These are phyloP conservation scores for Aspergillus awamori DNA, from an alignment of 2,329 filamentous ascomycete genomes.

Conservation along the genomic window DNA sequence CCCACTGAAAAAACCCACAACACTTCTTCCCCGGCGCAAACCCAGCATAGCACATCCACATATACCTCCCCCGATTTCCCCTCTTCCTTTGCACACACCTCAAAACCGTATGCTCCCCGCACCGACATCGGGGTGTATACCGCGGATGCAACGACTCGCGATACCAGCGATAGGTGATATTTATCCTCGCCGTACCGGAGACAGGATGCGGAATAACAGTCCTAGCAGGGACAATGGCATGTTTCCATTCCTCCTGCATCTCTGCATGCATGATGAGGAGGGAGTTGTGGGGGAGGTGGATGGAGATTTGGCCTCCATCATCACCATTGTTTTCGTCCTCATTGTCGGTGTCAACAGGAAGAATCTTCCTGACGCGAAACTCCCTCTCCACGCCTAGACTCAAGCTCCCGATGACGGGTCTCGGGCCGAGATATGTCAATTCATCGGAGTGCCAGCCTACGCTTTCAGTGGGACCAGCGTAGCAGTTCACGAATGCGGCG, in stretches of 20 bases:
- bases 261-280: constrained; percentile 94
- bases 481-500: constrained; percentile 93
- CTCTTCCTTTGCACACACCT: constrained; percentile 78
- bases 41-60: constrained; percentile 89
- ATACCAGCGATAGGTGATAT: constrained; percentile 92
- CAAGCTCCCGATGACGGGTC: constrained; percentile 83
- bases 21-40: constrained; percentile 50
- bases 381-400: constrained; percentile 91
- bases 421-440: constrained; percentile 87
- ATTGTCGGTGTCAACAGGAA: constrained; percentile 54
- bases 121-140: constrained; percentile 76
- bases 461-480: constrained; percentile 75
- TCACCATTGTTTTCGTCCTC: constrained; percentile 20
- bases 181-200: constrained; percentile 78
- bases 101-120: constrained; percentile 68
- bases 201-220: constrained; percentile 84
- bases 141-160: constrained; percentile 74
- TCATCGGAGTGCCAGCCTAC: constrained; percentile 95
- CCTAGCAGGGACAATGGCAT: constrained; percentile 73
- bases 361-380: constrained; percentile 79
- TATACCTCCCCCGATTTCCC: constrained; percentile 77
- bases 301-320: constrained; percentile 81
- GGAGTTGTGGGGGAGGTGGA: constrained; percentile 93
- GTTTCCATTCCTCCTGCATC: constrained; percentile 98
- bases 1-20: constrained; percentile 84